Evolutionary conservation across 2,329 filamentous ascomycete genomes (phyloP).

Genomic region (Pseudocercospora fijiensis): DNA sequence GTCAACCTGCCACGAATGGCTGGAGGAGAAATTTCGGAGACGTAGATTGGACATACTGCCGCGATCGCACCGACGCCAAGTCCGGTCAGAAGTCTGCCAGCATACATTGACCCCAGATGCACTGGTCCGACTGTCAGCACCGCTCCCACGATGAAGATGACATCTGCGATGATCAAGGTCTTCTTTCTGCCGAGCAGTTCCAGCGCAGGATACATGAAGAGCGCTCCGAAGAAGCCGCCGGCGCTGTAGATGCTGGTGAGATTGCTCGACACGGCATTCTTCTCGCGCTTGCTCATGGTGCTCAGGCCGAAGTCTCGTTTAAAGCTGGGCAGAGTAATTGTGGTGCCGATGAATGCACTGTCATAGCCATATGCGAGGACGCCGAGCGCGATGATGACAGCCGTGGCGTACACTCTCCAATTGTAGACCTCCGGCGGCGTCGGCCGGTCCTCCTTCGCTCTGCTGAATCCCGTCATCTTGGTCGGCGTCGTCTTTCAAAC

Average conservation of each 20-base stretch:
- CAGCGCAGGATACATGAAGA: slow-evolving; percentile 48
- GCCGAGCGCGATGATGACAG: slow-evolving; percentile 52
- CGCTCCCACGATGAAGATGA: slow-evolving; percentile 49
- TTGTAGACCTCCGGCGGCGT: slow-evolving; percentile 59
- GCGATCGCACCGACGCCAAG: slow-evolving; percentile 39
- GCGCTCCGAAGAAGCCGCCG: slow-evolving; percentile 55
- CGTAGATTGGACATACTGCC: slow-evolving; percentile 39
- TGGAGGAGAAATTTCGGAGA: slow-evolving; percentile 37
- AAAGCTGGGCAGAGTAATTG: slow-evolving; percentile 53
- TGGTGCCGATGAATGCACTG: slow-evolving; percentile 56
- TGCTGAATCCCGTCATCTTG: slow-evolving; percentile 41
- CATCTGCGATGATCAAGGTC: slow-evolving; percentile 50
- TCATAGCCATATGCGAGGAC: slow-evolving; percentile 53
- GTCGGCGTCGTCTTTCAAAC: not conserved
- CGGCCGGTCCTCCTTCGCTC: slow-evolving; percentile 55
- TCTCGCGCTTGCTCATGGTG: slow-evolving; percentile 38
- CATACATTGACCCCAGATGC: slow-evolving; percentile 47
- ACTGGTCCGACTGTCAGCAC: slow-evolving; percentile 47
- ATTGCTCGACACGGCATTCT: slow-evolving; percentile 47
- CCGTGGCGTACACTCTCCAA: slow-evolving; percentile 51
- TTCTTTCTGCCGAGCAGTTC: slow-evolving; percentile 53
- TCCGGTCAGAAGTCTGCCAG: slow-evolving; percentile 40
- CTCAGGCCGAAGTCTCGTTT: slow-evolving; percentile 45
- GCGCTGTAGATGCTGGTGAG: slow-evolving; percentile 52
- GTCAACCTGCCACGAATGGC: slow-evolving; percentile 40